A percentile compares a stretch with the other conserved stretches of the same genome.
These are phyloP conservation scores for Cytospora mali DNA, from an alignment of 2,329 filamentous ascomycete genomes.

Conservation along the genomic window DNA sequence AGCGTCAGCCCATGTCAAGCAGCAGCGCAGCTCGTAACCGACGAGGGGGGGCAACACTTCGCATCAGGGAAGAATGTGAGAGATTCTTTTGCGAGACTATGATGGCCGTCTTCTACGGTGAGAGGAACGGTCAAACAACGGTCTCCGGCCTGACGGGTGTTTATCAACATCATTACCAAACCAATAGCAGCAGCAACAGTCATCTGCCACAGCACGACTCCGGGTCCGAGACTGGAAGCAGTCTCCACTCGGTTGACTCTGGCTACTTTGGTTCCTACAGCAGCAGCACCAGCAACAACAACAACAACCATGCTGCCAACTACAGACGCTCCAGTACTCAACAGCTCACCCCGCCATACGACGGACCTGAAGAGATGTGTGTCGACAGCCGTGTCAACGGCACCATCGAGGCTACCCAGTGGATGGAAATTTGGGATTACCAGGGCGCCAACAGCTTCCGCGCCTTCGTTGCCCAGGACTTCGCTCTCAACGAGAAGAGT, in stretches of 20 bases:
- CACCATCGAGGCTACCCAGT: constrained; percentile 54
- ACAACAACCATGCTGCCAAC: constrained; percentile 30
- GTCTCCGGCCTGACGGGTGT: constrained; percentile 88
- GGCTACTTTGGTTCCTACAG: constrained; percentile 31
- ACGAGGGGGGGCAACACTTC: constrained; percentile 90
- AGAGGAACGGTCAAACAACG: constrained; percentile 76
- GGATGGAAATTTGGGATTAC: constrained; percentile 85
- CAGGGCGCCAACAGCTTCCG: constrained; percentile 81
- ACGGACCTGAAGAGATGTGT: constrained; percentile 35
- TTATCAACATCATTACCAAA: constrained; percentile 43
- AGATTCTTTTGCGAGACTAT: constrained; percentile 99
- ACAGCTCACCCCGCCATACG: constrained; percentile 51
- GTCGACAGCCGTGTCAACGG: constrained; percentile 35
- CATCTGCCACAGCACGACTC: constrained; percentile 24
- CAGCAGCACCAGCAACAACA: constrained; percentile 30
- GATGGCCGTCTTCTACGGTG: constrained; percentile 92
- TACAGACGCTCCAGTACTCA: constrained; percentile 29
- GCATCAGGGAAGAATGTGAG: constrained; percentile 99
- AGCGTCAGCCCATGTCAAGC: constrained; percentile 39
- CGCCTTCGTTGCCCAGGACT: constrained; percentile 75
- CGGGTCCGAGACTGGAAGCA: constrained; percentile 15
- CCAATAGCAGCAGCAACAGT: constrained; percentile 9
- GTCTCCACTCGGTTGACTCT: constrained; percentile 24
- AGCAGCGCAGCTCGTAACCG: constrained; percentile 51
- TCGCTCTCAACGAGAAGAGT: constrained; percentile 57